A percentile compares a stretch with the other conserved stretches of the same genome.
phyloP scores from a whole-genome alignment of 1,139 yeast species.

The Protomyces inouyei region DNA sequence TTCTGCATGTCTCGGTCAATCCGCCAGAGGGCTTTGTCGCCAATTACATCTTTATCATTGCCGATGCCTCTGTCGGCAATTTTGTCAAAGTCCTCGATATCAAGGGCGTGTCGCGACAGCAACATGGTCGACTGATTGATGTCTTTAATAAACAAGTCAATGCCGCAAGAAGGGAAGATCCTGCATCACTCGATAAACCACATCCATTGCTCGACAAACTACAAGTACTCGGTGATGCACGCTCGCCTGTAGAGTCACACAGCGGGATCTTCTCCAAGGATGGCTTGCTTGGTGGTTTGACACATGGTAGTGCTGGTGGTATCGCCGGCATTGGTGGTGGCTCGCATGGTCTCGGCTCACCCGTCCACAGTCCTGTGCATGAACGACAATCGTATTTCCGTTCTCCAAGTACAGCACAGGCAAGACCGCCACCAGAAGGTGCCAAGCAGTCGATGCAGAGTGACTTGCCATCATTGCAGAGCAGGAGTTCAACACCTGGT shows the following conservation, averaged over 20 bases:
- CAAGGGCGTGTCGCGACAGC: conserved; percentile 43
- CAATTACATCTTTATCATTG: conserved; percentile 61
- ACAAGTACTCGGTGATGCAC: not conserved
- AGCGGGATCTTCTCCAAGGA: not conserved
- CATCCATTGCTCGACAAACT: not conserved
- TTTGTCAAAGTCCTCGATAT: conserved; percentile 61
- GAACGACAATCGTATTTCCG: not conserved
- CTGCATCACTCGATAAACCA: not conserved
- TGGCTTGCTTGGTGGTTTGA: not conserved
- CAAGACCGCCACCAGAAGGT: not conserved
- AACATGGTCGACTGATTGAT: conserved; percentile 16
- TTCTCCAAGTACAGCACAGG: not conserved
- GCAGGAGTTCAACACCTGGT: not conserved
- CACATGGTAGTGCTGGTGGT: not conserved
- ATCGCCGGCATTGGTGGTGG: not conserved
- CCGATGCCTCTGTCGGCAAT: conserved; percentile 59
- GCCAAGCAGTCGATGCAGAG: not conserved
- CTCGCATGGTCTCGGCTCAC: not conserved
- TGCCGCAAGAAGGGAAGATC: not conserved
- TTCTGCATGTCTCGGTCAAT: conserved; percentile 54
- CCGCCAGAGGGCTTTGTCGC: conserved; percentile 66
- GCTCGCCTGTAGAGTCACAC: not conserved
- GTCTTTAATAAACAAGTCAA: not conserved
- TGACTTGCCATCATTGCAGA: not conserved
- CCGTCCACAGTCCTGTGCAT: not conserved